Conservation (phyloP, 257 asterid species). For the Dorcoceras hygrometricum region DNA sequence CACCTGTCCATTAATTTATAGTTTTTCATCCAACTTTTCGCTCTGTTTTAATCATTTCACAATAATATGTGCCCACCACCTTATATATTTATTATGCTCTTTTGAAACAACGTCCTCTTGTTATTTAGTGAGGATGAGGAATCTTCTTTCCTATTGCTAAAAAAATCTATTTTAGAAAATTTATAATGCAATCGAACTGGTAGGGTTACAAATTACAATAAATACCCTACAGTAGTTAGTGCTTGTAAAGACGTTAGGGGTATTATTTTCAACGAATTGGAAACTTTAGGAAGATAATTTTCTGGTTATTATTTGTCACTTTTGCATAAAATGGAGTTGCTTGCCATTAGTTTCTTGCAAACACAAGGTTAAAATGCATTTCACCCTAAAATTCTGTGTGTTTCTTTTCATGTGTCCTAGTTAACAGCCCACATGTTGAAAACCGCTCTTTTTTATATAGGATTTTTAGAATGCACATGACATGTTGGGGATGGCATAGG, state of each 20-base stretch:
- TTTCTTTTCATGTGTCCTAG: conserved; percentile 7
- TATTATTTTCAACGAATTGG: conserved; percentile 2
- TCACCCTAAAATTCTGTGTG: not conserved
- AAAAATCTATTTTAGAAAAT: too few relatives aligned
- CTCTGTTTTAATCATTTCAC: not conserved
- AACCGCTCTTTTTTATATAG: not conserved
- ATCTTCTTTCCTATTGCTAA: not conserved
- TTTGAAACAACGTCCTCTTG: too few relatives aligned
- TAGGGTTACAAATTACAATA: not conserved
- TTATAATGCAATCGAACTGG: not conserved
- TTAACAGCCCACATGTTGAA: not conserved
- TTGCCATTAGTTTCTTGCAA: not conserved
- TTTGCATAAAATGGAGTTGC: not conserved
- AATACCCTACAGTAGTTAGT: not conserved
- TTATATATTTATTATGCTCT: not conserved
- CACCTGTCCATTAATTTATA: not conserved
- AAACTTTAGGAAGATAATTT: not conserved
- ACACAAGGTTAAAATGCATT: not conserved
- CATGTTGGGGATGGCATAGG: not conserved
- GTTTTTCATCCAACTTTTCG: not conserved
- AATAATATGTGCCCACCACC: not conserved
- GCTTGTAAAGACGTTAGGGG: not conserved
- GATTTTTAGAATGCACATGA: not conserved
- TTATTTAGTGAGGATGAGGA: not conserved
- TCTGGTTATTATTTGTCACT: not conserved